Base-by-base conservation (phyloP, 1,284 basidiomycete species). In the Caloboletus firmus region DNA sequence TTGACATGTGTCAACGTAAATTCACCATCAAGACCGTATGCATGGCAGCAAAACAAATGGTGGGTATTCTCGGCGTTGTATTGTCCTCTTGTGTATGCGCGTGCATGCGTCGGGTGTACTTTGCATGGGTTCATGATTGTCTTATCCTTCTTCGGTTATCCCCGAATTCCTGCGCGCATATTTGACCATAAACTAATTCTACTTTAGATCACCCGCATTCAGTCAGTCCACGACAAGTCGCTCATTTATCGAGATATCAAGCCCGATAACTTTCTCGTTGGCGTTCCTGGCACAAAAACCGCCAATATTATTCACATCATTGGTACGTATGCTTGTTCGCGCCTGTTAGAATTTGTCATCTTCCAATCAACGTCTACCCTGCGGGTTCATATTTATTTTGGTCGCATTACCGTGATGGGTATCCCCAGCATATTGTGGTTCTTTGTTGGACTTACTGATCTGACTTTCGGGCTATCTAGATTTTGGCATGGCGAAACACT, bases 161-260 rank as follows among this genome's bases (percentile, higher is more conserved):
- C 13, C 46, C 35, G 18, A 22, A 17, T 44, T 40, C n/a, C 41
- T 22, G 24, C 26, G n/a, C 13, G 4, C 41, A 22, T 50, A 5
- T 46, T 45, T 37, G 7, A 35, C 39, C 11, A 45, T 56, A 15
- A 24, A 22, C 45, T 64, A 36, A 66, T 51, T 32, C 37, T 44
- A 28, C 42, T 53, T 40, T 68, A 96, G 93, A 91, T 99, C 68
- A 91, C 95, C 43, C 93, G 97, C 59, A 93, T 98, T 48, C 95
- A 99, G 76, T 89, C 95, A 63, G 91, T 98, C 60, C 96, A 99
- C 76, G 96, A 97, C 65, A 95, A 97, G 76, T 97, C 95, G 65
- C 88, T 98, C 72, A 98, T 99, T 65, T 97, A 98, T 78, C 93
- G 96, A 61, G 97, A 98, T 72, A 98, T 98, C 79, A 98, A 98